Conservation (phyloP, 805 yeast species). For the Wickerhamomyces rabaulensis region DNA sequence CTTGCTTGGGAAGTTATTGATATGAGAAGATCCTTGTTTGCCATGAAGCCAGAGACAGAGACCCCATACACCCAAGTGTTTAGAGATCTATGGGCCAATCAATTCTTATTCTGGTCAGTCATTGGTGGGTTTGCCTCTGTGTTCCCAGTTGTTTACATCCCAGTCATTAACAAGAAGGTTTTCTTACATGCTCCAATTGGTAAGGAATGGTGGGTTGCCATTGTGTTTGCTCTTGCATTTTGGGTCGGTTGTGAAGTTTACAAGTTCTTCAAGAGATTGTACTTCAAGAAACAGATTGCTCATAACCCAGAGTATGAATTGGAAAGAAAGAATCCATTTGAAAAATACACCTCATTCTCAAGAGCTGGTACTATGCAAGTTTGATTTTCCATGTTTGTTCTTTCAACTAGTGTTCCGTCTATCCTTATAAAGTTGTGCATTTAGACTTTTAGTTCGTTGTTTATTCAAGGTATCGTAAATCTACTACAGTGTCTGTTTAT, state of each 20-base stretch:
- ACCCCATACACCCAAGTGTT: constrained; percentile 56
- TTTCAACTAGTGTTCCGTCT: too few species aligned
- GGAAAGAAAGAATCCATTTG: constrained; percentile 58
- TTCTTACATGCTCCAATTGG: constrained; percentile 68
- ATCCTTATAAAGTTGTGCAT: too few species aligned
- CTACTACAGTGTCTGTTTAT: too few species aligned
- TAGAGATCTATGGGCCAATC: constrained; percentile 65
- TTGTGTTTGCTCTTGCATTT: constrained; percentile 54
- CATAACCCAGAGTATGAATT: constrained; percentile 60
- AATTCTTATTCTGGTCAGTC: constrained; percentile 79
- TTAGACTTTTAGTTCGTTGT: background rate
- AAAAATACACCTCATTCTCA: constrained; percentile 55
- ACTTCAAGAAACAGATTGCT: constrained; percentile 37
- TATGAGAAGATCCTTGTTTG: constrained; percentile 61
- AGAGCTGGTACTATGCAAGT: constrained; percentile 39
- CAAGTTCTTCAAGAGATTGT: constrained; percentile 61
- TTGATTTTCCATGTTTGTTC: background rate
- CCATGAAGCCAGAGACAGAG: constrained; percentile 61
- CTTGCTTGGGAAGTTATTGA: constrained; percentile 84
- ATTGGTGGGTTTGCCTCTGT: constrained; percentile 62
- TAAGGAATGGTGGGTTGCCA: constrained; percentile 77
- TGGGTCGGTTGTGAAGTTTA: constrained; percentile 58
- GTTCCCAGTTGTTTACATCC: constrained; percentile 82
- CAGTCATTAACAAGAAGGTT: constrained; percentile 76
- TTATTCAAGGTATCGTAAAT: too few species aligned